Conservation (phyloP, 208 protist species). For the Acanthamoeba royreba region DNA sequence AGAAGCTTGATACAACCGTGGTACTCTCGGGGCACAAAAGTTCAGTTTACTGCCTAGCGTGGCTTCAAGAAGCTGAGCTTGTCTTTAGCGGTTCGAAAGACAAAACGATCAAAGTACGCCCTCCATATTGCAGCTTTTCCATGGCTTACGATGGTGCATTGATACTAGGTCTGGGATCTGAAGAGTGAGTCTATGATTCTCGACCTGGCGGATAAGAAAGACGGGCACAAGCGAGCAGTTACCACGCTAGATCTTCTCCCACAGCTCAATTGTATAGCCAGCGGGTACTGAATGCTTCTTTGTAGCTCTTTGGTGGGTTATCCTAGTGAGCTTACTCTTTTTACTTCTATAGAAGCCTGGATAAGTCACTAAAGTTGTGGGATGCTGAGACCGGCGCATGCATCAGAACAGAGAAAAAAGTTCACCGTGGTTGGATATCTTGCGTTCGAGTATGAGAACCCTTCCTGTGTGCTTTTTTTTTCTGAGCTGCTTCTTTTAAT, state of each 20-base stretch:
- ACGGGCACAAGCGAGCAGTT: neutral
- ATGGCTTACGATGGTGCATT: neutral
- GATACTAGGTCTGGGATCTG: neutral
- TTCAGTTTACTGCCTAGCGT: neutral
- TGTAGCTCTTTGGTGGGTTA: neutral
- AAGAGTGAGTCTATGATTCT: neutral
- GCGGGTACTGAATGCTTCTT: neutral
- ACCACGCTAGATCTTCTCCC: neutral
- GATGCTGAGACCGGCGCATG: conserved; percentile 4
- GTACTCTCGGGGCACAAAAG: neutral
- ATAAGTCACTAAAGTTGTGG: neutral
- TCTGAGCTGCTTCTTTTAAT: neutral
- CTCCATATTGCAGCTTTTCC: neutral
- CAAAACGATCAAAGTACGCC: neutral
- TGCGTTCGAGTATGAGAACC: neutral
- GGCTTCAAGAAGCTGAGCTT: neutral
- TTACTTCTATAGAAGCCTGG: no score
- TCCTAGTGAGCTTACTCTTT: neutral
- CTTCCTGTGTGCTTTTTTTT: neutral
- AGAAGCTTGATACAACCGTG: neutral
- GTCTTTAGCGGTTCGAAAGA: conserved; percentile 21
- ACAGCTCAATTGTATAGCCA: neutral
- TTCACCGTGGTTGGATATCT: neutral
- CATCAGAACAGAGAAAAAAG: neutral
- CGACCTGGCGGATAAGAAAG: neutral